Conservation (phyloP, 2,329 filamentous ascomycete species). For the Orbilia blumenaviensis region DNA sequence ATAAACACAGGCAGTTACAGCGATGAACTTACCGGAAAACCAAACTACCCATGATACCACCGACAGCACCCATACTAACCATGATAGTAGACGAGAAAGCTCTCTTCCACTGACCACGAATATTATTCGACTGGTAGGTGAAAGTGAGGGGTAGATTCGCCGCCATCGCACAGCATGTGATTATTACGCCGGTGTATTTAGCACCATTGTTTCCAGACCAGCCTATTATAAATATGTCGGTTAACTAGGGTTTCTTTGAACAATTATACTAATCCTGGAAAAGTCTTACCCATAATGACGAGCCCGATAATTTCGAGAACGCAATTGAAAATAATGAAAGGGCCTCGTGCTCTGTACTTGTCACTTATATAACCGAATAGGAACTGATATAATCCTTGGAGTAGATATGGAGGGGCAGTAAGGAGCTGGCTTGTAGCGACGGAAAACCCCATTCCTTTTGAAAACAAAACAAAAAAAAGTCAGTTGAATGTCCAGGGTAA, state of each 20-base stretch:
- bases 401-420: constrained; percentile 73
- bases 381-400: constrained; percentile 72
- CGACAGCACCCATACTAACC: constrained; percentile 78
- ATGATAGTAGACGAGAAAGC: constrained; percentile 79
- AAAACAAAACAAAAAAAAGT: constrained; percentile 53
- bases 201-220: constrained; percentile 69
- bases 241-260: not conserved
- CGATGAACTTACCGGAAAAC: constrained; percentile 69
- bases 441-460: constrained; percentile 71
- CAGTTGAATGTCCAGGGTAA: constrained; percentile 63
- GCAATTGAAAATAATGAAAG: constrained; percentile 73
- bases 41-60: constrained; percentile 77
- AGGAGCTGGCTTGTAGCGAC: constrained; percentile 74
- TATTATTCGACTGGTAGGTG: constrained; percentile 86
- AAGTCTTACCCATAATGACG: constrained; percentile 70
- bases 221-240: constrained; percentile 61
- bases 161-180: constrained; percentile 77
- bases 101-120: constrained; percentile 87
- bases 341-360: constrained; percentile 72
- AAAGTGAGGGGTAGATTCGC: constrained; percentile 78
- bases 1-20: not conserved
- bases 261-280: not conserved
- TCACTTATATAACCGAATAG: constrained; percentile 72
- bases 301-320: constrained; percentile 74
- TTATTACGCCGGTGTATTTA: constrained; percentile 78